These are phyloP conservation scores for Sporothrix phasma DNA, from an alignment of 2,329 filamentous ascomycete species.

Conservation along the genomic window DNA sequence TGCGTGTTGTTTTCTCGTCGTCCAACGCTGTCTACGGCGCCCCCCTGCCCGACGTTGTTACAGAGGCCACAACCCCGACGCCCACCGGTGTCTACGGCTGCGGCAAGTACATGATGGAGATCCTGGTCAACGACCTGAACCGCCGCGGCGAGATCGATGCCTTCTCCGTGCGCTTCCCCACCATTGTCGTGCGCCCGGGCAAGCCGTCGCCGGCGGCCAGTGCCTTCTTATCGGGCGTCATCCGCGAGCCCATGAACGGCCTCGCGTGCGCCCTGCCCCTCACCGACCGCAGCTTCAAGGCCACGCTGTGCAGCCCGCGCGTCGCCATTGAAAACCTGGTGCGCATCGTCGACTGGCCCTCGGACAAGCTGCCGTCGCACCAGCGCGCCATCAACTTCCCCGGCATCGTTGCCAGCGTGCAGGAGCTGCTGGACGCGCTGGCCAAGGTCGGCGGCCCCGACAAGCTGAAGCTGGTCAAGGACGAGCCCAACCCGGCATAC, in stretches of 20 bases:
- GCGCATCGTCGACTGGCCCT: constrained; percentile 32
- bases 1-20: constrained; percentile 50
- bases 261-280: constrained; percentile 44
- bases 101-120: constrained; percentile 53
- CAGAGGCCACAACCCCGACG: constrained; percentile 42
- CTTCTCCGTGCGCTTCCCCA: constrained; percentile 49
- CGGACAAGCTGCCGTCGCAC: constrained; percentile 33
- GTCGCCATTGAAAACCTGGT: constrained; percentile 44
- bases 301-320: constrained; percentile 45
- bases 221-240: constrained; percentile 54
- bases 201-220: constrained; percentile 51
- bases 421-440: constrained; percentile 51
- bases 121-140: constrained; percentile 53
- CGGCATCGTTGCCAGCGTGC: constrained; percentile 46
- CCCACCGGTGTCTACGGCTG: constrained; percentile 54
- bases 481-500: constrained; percentile 43
- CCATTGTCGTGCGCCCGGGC: constrained; percentile 51
- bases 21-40: constrained; percentile 55
- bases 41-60: constrained; percentile 43
- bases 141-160: constrained; percentile 48
- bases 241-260: constrained; percentile 51
- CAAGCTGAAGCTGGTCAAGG: constrained; percentile 40
- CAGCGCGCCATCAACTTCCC: constrained; percentile 48
- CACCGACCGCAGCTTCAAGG: constrained; percentile 38
- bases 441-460: constrained; percentile 46